Conservation (phyloP, 2,329 filamentous ascomycete genomes). For the Taxawa tesnikishii region DNA sequence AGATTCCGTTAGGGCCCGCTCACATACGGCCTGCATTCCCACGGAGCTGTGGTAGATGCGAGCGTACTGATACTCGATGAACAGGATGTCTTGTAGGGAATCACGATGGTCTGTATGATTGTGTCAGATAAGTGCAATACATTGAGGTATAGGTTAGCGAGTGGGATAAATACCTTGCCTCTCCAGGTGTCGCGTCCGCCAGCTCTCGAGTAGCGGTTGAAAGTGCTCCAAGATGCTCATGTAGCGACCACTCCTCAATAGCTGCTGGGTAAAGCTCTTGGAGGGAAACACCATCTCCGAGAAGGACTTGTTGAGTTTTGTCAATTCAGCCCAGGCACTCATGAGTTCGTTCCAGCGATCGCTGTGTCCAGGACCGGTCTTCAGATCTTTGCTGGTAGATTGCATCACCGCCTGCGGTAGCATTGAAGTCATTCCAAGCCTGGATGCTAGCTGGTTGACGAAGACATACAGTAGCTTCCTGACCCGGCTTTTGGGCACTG, state of each 20-base stretch:
- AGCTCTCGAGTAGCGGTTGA: conserved; percentile 25
- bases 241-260: conserved; percentile 36
- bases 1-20: conserved; percentile 30
- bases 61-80: conserved; percentile 39
- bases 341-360: background rate
- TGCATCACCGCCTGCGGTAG: background rate
- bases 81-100: conserved; percentile 34
- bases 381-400: conserved; percentile 12
- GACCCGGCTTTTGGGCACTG: background rate
- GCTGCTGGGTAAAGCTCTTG: conserved; percentile 24
- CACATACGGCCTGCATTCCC: conserved; percentile 45
- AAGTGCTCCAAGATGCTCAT: conserved; percentile 37
- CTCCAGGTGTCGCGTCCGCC: conserved; percentile 26
- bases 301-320: conserved; percentile 33
- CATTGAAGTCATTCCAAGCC: background rate
- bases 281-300: conserved; percentile 43
- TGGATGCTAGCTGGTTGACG: background rate
- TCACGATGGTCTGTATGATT: conserved; percentile 11
- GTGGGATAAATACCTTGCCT: conserved; percentile 10
- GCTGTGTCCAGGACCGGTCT: conserved; percentile 34
- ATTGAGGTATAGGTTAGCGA: conserved; percentile 7
- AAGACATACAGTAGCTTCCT: background rate
- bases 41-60: conserved; percentile 33
- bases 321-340: background rate
- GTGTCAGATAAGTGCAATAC: background rate